A percentile compares a stretch with the other conserved stretches of the same genome.
phyloP scores from a whole-genome alignment of 2,329 filamentous ascomycete genomes.

The Westerdykella sp. region DNA sequence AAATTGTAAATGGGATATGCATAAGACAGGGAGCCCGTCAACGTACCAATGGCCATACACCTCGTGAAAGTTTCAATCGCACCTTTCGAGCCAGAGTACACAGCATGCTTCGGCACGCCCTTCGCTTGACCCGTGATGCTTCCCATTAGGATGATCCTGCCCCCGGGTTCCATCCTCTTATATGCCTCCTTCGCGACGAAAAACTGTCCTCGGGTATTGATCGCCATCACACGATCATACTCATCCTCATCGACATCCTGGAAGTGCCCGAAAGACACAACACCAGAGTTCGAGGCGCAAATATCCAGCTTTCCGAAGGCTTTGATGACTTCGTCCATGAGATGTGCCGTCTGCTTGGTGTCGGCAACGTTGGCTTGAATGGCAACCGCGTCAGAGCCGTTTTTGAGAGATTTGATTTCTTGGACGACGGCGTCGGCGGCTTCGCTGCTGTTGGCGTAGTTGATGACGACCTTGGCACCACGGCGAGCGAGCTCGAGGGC shows the following conservation, averaged over 20 bases:
- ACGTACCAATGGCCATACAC: constrained; percentile 49
- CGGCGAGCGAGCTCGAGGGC: constrained; percentile 59
- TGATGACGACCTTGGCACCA: constrained; percentile 60
- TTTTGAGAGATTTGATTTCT: constrained; percentile 56
- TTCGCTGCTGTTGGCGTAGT: constrained; percentile 60
- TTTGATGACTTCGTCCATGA: constrained; percentile 58
- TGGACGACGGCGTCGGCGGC: constrained; percentile 61
- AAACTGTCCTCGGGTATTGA: constrained; percentile 59
- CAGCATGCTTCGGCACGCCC: constrained; percentile 49
- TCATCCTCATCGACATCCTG: constrained; percentile 51
- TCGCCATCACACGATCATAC: constrained; percentile 54
- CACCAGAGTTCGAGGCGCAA: constrained; percentile 62
- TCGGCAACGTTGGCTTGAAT: constrained; percentile 64
- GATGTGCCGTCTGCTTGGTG: constrained; percentile 54
- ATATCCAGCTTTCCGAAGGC: constrained; percentile 64
- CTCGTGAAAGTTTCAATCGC: constrained; percentile 50
- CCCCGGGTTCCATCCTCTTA: constrained; percentile 48
- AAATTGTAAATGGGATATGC: constrained; percentile 2
- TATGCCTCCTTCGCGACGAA: constrained; percentile 55
- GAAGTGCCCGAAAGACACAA: constrained; percentile 49
- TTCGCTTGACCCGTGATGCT: constrained; percentile 53
- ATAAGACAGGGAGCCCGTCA: constrained; percentile 3
- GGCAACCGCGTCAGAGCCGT: constrained; percentile 56
- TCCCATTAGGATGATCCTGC: constrained; percentile 51
- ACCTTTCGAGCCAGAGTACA: constrained; percentile 51